Evolutionary conservation across 768 basidiomycete species (phyloP), one percentile per base, ranked within the genome.

Genomic region (Lactifluus pinguis): DNA sequence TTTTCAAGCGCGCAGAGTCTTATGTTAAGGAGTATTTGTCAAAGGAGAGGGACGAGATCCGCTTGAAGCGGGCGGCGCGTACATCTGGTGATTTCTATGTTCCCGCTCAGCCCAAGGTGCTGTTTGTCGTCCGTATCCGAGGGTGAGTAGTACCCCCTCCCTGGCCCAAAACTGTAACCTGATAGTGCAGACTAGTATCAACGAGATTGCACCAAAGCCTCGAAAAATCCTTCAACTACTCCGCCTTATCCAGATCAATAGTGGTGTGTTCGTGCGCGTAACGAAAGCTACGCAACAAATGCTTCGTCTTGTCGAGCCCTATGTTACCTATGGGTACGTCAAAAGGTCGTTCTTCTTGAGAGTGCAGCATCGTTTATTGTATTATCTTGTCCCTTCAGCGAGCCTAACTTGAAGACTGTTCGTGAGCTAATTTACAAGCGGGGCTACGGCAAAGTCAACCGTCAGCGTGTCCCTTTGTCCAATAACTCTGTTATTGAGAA

Each of bases 381-480:
- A 19, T 45, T 42, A 29, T 49, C 42, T 29, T 1, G 29, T 19
- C 19, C 29, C 14, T 13, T 5, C 65, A 93, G 92, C 76, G 93
- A 95, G 76, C 90, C 93, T 60, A 98, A 98, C 80, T 80, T 98
- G 69, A 98, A 98, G 76, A 86, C 93, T 45, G 86, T 98, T 72
- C 93, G 95, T 66, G 94, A 97, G 75, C 79, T 99, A 66, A 86
- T 98, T 78, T 98, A 98, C 88, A 99, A 99, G 83, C 92, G 97
- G 66, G 97, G 97, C 59, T 98, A 98, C 72, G 97, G 95, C 74
- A 98, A 98, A 80, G 86, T 98, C 75, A 75, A 92, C 83, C 95
- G 92, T 78, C 95, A 98, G 75, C 89, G 97, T 73, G 89, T 99
- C 71, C 95, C 97, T 65, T 85, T 99, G 65, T 77, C 86, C 69